phyloP scores from a whole-genome alignment of 2,329 filamentous ascomycete species.

The Colletotrichum tanaceti region DNA sequence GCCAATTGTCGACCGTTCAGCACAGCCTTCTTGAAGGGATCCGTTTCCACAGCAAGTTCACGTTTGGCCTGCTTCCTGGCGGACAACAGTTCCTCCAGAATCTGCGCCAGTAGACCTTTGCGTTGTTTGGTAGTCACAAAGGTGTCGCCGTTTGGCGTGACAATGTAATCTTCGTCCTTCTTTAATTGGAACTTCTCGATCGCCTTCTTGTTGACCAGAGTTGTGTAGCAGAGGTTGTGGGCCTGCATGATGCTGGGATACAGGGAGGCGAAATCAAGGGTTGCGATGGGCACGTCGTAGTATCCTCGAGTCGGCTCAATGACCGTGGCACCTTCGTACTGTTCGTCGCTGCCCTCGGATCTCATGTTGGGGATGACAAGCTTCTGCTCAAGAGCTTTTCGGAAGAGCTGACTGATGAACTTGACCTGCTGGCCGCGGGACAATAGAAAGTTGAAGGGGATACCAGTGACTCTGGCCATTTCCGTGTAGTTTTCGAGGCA shows the following conservation, averaged over 20 bases:
- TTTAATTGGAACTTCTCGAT: constrained; percentile 81
- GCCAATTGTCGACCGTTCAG: constrained; percentile 96
- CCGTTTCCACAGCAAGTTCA: constrained; percentile 87
- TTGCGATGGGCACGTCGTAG: constrained; percentile 94
- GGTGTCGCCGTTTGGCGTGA: constrained; percentile 93
- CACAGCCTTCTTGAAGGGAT: constrained; percentile 97
- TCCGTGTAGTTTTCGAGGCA: constrained; percentile 99
- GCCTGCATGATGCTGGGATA: constrained; percentile 99
- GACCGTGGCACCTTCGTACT: constrained; percentile 97
- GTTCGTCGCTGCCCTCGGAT: constrained; percentile 79
- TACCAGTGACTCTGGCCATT: constrained; percentile 99
- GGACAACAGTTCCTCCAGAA: constrained; percentile 91
- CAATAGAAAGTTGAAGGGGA: constrained; percentile 94
- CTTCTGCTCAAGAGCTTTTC: constrained; percentile 92
- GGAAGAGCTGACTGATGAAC: constrained; percentile 96
- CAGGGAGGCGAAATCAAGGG: constrained; percentile 97
- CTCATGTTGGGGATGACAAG: constrained; percentile 91
- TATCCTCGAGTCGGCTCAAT: constrained; percentile 95
- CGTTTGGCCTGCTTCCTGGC: constrained; percentile 95
- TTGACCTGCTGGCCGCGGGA: constrained; percentile 96
- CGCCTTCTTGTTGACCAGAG: constrained; percentile 81
- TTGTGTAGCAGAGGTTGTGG: constrained; percentile 98
- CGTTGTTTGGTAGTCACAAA: constrained; percentile 90
- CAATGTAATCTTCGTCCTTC: constrained; percentile 95
- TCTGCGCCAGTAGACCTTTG: constrained; percentile 92